Percentiles rank a stretch among this genome's conserved stretches.
Evolutionary conservation across 805 yeast species (phyloP).

Genomic region (Kregervanrija delftensis): DNA sequence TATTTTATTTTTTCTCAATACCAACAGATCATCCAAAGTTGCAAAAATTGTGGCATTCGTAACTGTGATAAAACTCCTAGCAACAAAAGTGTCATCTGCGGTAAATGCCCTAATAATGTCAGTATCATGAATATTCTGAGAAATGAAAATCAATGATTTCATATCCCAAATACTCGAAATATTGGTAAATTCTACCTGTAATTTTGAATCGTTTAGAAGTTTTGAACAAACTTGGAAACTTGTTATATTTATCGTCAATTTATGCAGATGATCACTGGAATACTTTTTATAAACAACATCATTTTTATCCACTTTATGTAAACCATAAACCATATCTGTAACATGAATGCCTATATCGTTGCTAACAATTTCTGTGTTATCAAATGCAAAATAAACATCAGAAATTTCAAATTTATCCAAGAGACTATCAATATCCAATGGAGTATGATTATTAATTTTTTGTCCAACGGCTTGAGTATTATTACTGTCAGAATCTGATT

Average conservation of each 20-base stretch:
- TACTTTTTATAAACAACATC: conserved; percentile 3
- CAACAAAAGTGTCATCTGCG: conserved; percentile 13
- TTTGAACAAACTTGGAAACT: conserved; percentile 5
- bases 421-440: conserved; percentile 1
- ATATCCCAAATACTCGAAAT: conserved; percentile 10
- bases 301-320: conserved; percentile 6
- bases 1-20: neutral
- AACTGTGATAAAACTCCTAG: conserved; percentile 16
- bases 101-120: conserved; percentile 8
- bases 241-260: conserved; percentile 9
- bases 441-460: too few relatives aligned
- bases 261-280: conserved; percentile 3
- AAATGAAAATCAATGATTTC: conserved; percentile 2
- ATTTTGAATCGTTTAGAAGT: neutral
- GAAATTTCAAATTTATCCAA: conserved; percentile 4
- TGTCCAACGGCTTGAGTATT: too few relatives aligned
- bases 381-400: conserved; percentile 11
- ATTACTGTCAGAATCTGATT: neutral
- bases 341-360: neutral
- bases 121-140: conserved; percentile 7
- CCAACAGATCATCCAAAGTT: conserved; percentile 12
- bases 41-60: conserved; percentile 13
- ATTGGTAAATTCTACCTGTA: conserved; percentile 12
- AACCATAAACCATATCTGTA: conserved; percentile 8
- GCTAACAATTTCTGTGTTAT: conserved; percentile 2